Evolutionary conservation across 148 eudicot species (phyloP).

Genomic region (Camellia lanceoleosa): DNA sequence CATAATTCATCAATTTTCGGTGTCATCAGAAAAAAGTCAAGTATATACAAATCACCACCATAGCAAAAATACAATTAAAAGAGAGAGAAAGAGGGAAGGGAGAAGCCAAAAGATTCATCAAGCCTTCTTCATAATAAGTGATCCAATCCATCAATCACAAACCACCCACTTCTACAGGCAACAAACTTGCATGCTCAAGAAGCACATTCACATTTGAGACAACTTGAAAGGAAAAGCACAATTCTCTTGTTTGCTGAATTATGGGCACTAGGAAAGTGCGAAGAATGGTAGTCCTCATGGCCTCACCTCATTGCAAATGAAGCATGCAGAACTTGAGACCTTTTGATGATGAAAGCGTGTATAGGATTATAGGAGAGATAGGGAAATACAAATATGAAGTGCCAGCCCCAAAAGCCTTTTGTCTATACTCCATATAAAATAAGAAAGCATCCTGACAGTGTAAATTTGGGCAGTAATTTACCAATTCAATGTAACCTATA

Average conservation of each 20-base stretch:
- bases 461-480: too few relatives aligned
- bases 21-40: neutral
- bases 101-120: neutral
- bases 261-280: neutral
- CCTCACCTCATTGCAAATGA: neutral
- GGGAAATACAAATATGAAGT: neutral
- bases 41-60: neutral
- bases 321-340: neutral
- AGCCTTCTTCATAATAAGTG: neutral
- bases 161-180: neutral
- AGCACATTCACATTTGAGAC: neutral
- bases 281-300: neutral
- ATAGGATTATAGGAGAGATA: neutral
- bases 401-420: neutral
- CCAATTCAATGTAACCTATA: neutral
- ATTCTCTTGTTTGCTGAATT: neutral
- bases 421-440: neutral
- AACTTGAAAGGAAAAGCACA: neutral
- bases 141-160: neutral
- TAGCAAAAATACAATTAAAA: neutral
- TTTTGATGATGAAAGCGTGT: neutral
- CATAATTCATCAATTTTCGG: neutral
- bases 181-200: slow-evolving; percentile 2
- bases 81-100: neutral
- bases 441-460: neutral